Evolutionary conservation across 768 basidiomycete species (phyloP), one percentile per base, ranked within the genome.

Genomic region (Trametes coccinea): DNA sequence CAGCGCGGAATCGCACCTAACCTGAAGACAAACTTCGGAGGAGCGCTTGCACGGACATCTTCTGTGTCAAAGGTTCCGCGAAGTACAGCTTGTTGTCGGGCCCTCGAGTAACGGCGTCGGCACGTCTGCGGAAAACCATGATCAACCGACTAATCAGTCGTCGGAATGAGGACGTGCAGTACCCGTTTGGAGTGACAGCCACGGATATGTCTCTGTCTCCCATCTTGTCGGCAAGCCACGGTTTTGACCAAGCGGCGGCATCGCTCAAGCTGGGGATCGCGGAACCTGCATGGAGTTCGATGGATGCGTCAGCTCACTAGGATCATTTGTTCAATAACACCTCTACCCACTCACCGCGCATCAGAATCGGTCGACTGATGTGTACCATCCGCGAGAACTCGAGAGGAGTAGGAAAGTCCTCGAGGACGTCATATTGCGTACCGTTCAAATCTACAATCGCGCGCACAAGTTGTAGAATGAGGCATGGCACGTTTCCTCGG

Each of bases 141-240:
- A 22, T 22, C 22, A 22, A 22, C 22, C 22, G 22, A 22, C 22
- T 22, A 22, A 22, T 22, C 22, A 22, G 22, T 22, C 22, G 22
- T 22, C 22, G 22, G 22, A 22, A 22, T 22, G 22, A 22, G 22
- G 22, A 22, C 22, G 22, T 22, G 22, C 22, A 81, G 64, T 64
- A 93, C 93, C 93, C 93, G 63, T 93, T 84, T 0, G 93, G 91
- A 5, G 93, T 95, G 44, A 89, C 80, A 1, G 93, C 90, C 33
- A 95, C 84, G 6, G 89, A 88, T 41, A 95, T 80, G 34, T 64
- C 55, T 30, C 72, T 72, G 4, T 82, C 73, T 3, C 80, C 84
- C 81, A 91, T 85, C 52, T 70, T 71, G n/a, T 77, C 65, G 11
- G 74, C 69, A 11, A 95, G 80, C 69, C 89, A 88, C 50, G 82